Percentiles rank a stretch among this genome's conserved stretches.
Conservation (phyloP, 148 eudicot species). For the Fagopyrum homotropicum region DNA sequence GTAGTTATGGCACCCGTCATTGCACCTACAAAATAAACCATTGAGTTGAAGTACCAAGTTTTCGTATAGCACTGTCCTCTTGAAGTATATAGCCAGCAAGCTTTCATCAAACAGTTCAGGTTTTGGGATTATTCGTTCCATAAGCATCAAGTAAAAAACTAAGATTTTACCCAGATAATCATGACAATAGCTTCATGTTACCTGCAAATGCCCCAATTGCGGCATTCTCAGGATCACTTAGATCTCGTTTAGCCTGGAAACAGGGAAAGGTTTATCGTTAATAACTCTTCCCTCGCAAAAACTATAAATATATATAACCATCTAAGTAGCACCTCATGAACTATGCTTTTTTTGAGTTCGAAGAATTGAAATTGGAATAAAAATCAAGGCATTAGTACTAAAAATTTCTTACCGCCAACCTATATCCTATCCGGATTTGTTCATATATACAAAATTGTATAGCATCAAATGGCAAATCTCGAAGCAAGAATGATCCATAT, state of each 20-base stretch:
- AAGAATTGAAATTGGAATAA: constrained; percentile 1
- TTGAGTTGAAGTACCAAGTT: background rate
- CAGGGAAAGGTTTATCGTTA: background rate
- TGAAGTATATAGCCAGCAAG: background rate
- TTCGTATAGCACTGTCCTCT: too few relatives aligned
- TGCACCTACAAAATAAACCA: constrained; percentile 43
- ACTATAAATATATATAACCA: background rate
- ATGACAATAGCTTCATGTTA: constrained; percentile 12
- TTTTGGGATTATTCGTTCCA: background rate
- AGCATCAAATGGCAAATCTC: constrained; percentile 97
- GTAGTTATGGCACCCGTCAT: constrained; percentile 91
- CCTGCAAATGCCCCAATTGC: constrained; percentile 91
- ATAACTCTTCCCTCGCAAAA: background rate
- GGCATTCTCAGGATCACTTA: constrained; percentile 92
- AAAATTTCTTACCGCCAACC: constrained; percentile 55
- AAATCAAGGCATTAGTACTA: background rate
- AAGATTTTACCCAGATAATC: background rate
- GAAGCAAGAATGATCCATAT: constrained; percentile 75
- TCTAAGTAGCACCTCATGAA: background rate
- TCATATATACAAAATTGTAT: constrained; percentile 95
- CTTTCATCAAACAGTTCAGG: background rate
- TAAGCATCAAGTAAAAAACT: background rate
- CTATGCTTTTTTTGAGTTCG: background rate
- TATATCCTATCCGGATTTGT: constrained; percentile 86
- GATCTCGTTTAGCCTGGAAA: constrained; percentile 75